These are phyloP conservation scores for Trichoderma virens DNA, from an alignment of 495 filamentous ascomycete genomes.

Conservation along the genomic window DNA sequence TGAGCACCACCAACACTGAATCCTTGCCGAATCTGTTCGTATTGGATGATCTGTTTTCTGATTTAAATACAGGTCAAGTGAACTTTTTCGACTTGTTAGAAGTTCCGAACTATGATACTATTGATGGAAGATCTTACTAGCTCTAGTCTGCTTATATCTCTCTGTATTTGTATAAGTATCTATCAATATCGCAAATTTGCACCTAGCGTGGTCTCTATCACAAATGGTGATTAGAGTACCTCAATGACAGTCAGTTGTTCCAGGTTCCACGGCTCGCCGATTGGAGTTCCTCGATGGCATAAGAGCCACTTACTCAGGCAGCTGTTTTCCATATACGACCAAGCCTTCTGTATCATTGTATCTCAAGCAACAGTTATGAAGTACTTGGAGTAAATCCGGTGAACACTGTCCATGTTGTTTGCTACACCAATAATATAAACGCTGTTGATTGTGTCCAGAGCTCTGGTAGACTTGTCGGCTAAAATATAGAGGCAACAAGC, in stretches of 20 bases:
- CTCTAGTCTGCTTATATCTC: neutral
- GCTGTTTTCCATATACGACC: slow-evolving; percentile 27
- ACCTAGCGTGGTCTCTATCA: neutral
- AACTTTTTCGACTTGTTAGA: neutral
- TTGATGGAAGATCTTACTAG: neutral
- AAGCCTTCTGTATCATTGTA: neutral
- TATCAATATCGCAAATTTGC: neutral
- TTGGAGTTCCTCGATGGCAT: slow-evolving; percentile 51
- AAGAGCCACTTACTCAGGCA: slow-evolving; percentile 53
- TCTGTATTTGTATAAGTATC: too few relatives aligned
- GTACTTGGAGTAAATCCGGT: neutral
- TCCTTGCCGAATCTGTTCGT: neutral
- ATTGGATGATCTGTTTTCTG: neutral
- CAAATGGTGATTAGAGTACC: neutral
- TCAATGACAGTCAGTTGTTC: slow-evolving; percentile 25
- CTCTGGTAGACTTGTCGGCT: too few relatives aligned
- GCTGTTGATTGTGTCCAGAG: too few relatives aligned
- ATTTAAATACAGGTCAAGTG: neutral
- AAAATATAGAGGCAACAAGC: too few relatives aligned
- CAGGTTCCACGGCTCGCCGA: slow-evolving; percentile 50
- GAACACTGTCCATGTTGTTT: neutral
- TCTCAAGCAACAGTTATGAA: neutral
- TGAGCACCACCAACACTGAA: neutral
- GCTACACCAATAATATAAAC: neutral
- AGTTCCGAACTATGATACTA: neutral